These are phyloP conservation scores for Tetracentron sinense DNA, from an alignment of 164 flowering plant genomes.

Conservation along the genomic window DNA sequence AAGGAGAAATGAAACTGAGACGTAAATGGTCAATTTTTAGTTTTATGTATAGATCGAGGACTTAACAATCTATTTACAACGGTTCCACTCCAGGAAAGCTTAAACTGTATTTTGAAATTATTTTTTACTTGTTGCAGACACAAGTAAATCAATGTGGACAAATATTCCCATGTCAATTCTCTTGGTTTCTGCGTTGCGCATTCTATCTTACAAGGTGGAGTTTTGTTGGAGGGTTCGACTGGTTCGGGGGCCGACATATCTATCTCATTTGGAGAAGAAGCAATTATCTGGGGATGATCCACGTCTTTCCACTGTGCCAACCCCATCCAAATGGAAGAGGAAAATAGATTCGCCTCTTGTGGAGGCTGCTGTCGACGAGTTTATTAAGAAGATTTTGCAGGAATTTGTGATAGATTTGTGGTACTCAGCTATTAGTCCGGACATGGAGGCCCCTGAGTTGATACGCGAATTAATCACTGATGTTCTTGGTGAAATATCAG, in stretches of 20 bases:
- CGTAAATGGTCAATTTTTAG: too few species aligned
- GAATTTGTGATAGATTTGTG: constrained; percentile 90
- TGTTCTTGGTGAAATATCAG: constrained; percentile 77
- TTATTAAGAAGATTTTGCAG: constrained; percentile 60
- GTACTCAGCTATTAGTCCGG: constrained; percentile 88
- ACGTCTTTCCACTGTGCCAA: constrained; percentile 47
- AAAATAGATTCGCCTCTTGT: constrained; percentile 86
- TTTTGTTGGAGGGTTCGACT: constrained; percentile 55
- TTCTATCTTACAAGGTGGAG: constrained; percentile 66
- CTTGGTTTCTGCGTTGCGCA: constrained; percentile 51
- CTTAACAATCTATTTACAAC: too few species aligned
- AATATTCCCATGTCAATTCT: constrained; percentile 81
- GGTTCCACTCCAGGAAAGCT: too few species aligned
- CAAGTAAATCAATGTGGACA: constrained; percentile 95
- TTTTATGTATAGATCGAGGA: too few species aligned
- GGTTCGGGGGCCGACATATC: constrained; percentile 37
- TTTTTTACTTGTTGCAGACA: constrained; percentile 47
- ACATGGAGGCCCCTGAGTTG: constrained; percentile 78
- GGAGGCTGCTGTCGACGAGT: constrained; percentile 76
- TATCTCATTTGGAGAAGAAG: constrained; percentile 75
- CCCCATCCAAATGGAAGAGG: constrained; percentile 64
- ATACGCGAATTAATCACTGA: constrained; percentile 64
- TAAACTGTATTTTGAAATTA: neutral
- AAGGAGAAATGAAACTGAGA: too few species aligned
- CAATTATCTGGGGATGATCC: constrained; percentile 77